Conservation (phyloP, 768 basidiomycete genomes). For the Naematelia encephala region DNA sequence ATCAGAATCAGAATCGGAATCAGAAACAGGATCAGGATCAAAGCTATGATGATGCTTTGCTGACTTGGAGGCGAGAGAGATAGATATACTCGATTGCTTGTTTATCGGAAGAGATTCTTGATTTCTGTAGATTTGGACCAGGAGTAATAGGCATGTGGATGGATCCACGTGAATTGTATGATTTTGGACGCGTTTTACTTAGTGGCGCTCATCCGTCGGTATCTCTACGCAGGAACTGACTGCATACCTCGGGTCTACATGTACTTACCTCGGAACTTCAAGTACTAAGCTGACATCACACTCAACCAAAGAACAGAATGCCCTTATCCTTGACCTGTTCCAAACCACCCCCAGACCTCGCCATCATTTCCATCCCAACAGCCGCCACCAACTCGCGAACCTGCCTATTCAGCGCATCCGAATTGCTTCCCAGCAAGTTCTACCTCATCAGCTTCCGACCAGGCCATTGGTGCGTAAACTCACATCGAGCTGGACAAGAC, state of each 20-base stretch:
- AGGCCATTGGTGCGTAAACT: no score
- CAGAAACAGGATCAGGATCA: no score
- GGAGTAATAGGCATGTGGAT: no score
- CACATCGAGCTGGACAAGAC: conserved; percentile 24
- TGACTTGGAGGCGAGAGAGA: no score
- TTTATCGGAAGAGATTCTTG: no score
- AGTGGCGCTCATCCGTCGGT: not conserved
- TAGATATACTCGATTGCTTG: no score
- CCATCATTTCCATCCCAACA: conserved; percentile 36
- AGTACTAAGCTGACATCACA: not conserved
- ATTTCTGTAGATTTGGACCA: no score
- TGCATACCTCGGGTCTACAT: not conserved
- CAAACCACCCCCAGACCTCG: conserved; percentile 4
- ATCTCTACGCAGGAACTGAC: not conserved
- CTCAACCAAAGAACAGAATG: conserved; percentile 8
- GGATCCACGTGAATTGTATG: not conserved
- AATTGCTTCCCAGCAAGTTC: conserved; percentile 32
- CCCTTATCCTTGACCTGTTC: conserved; percentile 8
- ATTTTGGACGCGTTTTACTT: not conserved
- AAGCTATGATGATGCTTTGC: no score
- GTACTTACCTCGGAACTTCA: not conserved
- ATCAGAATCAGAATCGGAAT: no score
- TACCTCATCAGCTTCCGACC: conserved; percentile 6
- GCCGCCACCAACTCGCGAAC: conserved; percentile 43
- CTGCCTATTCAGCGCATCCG: conserved; percentile 12